Conservation (phyloP, 2,329 filamentous ascomycete species). For the Penicillium sp. region DNA sequence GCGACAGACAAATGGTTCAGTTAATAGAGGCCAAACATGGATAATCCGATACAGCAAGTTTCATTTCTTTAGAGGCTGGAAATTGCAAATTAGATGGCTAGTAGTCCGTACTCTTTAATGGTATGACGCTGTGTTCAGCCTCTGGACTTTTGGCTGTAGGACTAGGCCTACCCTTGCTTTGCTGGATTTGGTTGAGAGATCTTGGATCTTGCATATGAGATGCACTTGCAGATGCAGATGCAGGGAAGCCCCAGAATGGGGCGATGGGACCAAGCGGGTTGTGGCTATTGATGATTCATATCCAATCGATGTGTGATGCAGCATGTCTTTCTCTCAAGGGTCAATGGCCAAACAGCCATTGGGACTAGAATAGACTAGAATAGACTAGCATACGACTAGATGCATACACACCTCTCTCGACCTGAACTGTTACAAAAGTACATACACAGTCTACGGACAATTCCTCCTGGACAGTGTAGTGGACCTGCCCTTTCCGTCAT, state of each 20-base stretch:
- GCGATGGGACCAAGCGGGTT: slow-evolving; percentile 4
- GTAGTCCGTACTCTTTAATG: not conserved
- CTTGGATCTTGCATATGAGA: slow-evolving; percentile 18
- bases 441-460: not conserved
- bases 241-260: slow-evolving; percentile 8
- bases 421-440: not conserved
- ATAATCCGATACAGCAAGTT: not conserved
- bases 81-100: not conserved
- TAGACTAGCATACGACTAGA: not conserved
- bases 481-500: not conserved
- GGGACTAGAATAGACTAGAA: not conserved
- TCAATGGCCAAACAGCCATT: not conserved
- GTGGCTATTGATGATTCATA: not conserved
- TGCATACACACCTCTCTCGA: not conserved
- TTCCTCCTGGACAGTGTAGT: not conserved
- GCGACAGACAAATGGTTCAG: not conserved
- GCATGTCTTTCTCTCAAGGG: not conserved
- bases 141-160: not conserved
- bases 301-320: not conserved
- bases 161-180: slow-evolving; percentile 6
- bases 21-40: not conserved
- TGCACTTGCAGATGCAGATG: slow-evolving; percentile 11
- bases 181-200: slow-evolving; percentile 9
- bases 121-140: not conserved
- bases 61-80: not conserved